Evolutionary conservation across 1,139 yeast species (phyloP).

Genomic region (Hyphopichia pseudoburtonii): DNA sequence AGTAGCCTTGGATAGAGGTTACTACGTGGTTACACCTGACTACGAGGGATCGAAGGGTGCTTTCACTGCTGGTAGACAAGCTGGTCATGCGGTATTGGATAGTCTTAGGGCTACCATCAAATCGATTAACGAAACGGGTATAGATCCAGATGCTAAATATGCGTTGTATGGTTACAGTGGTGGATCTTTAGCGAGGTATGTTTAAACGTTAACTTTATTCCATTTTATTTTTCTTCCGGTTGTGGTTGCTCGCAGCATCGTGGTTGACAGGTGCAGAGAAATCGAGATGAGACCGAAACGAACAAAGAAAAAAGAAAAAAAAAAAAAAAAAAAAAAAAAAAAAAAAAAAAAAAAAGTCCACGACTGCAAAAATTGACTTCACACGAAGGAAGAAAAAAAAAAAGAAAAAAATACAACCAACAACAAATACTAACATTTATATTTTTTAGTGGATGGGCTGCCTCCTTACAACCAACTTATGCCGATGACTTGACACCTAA

Average conservation of each 20-base stretch:
- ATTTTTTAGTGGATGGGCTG: slow-evolving; percentile 24
- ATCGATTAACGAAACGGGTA: slow-evolving; percentile 19
- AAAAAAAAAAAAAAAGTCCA: background rate
- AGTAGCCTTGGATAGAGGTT: slow-evolving; percentile 23
- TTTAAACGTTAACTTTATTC: background rate
- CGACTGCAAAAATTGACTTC: background rate
- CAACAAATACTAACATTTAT: slow-evolving; percentile 2
- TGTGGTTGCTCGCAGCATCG: too few relatives aligned
- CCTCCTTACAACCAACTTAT: slow-evolving; percentile 28
- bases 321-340: too few relatives aligned
- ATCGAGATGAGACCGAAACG: background rate
- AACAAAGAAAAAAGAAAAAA: background rate
- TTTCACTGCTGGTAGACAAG: slow-evolving; percentile 23
- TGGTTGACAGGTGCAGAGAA: too few relatives aligned
- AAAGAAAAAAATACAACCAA: background rate
- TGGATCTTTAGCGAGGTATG: slow-evolving; percentile 21
- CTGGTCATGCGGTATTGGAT: slow-evolving; percentile 25
- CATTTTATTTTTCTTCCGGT: too few relatives aligned
- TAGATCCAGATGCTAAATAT: slow-evolving; percentile 18
- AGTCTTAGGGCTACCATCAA: slow-evolving; percentile 20
- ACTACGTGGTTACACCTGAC: slow-evolving; percentile 26
- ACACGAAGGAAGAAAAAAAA: too few relatives aligned
- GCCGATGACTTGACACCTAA: slow-evolving; percentile 30
- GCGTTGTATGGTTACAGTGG: slow-evolving; percentile 32
- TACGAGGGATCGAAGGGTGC: slow-evolving; percentile 21